A percentile compares a stretch with the other conserved stretches of the same genome.
Conservation (phyloP, 768 basidiomycete genomes). For the Tephrocybe sp. region DNA sequence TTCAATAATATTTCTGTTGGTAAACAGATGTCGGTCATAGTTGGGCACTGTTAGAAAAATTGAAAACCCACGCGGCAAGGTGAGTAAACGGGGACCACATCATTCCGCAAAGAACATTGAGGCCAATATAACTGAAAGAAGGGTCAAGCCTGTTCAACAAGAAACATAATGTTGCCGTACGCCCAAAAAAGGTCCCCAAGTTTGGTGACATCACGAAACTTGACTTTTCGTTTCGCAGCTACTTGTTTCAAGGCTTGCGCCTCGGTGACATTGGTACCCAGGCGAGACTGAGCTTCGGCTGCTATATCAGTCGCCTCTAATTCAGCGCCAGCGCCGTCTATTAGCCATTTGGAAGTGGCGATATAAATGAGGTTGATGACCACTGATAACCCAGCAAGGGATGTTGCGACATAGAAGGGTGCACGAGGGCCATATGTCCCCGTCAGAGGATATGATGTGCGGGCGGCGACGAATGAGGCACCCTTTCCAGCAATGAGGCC, state of each 20-base stretch:
- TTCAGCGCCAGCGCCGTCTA: conserved; percentile 58
- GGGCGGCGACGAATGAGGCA: conserved; percentile 73
- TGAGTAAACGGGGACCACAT: conserved; percentile 82
- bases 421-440: conserved; percentile 66
- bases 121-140: conserved; percentile 57
- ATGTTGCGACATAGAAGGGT: conserved; percentile 71
- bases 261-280: conserved; percentile 48
- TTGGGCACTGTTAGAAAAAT: not conserved
- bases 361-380: conserved; percentile 70
- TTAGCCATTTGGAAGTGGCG: conserved; percentile 60
- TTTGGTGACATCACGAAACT: conserved; percentile 57
- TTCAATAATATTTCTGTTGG: conserved; percentile 67
- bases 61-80: conserved; percentile 60
- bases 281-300: conserved; percentile 50
- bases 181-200: conserved; percentile 81
- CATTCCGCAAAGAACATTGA: conserved; percentile 76
- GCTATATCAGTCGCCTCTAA: conserved; percentile 64
- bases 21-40: not conserved
- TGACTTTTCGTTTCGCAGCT: conserved; percentile 63
- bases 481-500: conserved; percentile 82
- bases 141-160: conserved; percentile 5
- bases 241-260: conserved; percentile 64
- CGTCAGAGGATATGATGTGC: conserved; percentile 76
- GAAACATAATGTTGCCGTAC: conserved; percentile 35
- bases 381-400: conserved; percentile 66